Conservation (phyloP, 2,329 filamentous ascomycete genomes). For the Neophaeococcomyces aloes region DNA sequence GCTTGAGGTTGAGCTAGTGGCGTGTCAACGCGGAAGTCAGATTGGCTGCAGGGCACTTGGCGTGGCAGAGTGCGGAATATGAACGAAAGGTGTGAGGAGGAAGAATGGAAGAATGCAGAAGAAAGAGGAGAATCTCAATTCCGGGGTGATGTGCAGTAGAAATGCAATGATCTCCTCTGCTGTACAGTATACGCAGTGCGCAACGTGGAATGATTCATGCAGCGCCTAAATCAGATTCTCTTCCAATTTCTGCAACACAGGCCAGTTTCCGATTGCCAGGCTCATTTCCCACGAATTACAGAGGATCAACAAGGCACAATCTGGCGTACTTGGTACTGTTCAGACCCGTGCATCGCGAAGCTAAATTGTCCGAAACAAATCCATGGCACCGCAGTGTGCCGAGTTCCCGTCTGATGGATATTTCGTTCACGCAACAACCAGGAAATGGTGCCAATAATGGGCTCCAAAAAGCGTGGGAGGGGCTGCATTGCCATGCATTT, state of each 20-base stretch:
- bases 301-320: conserved; percentile 4
- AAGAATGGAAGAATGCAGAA: not conserved
- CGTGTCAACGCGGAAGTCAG: conserved; percentile 9
- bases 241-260: not conserved
- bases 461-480: too few relatives aligned
- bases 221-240: conserved; percentile 4
- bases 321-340: not conserved
- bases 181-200: not conserved
- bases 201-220: not conserved
- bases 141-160: conserved; percentile 5
- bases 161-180: not conserved
- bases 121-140: conserved; percentile 4
- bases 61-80: conserved; percentile 21
- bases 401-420: not conserved
- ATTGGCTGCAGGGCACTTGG: not conserved
- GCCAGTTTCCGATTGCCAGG: not conserved
- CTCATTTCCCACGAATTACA: conserved; percentile 4
- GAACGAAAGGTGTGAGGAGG: conserved; percentile 11
- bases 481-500: too few relatives aligned
- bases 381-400: not conserved
- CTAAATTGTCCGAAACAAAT: not conserved
- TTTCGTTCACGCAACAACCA: not conserved
- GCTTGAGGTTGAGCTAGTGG: conserved; percentile 13
- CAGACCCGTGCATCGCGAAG: not conserved
- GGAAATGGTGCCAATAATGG: too few relatives aligned